phyloP scores from a whole-genome alignment of 1,284 basidiomycete genomes.

The Fomitopsis pinicola region DNA sequence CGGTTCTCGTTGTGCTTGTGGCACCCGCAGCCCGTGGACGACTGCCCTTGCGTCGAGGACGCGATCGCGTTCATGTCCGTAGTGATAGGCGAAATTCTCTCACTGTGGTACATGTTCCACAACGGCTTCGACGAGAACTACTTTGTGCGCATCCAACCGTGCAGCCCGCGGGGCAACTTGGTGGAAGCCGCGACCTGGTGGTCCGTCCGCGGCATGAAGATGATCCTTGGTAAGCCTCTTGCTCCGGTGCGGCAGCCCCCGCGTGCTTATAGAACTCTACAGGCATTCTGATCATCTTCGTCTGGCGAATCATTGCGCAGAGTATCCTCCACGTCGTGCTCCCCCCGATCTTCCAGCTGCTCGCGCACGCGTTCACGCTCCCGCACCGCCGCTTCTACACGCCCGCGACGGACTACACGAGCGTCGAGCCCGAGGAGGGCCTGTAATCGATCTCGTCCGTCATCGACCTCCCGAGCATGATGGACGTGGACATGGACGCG shows the following conservation, averaged over 20 bases:
- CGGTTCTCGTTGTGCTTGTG: constrained; percentile 68
- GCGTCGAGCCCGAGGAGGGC: constrained; percentile 54
- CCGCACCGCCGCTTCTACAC: constrained; percentile 83
- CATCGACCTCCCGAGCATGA: constrained; percentile 64
- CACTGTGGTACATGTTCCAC: constrained; percentile 52
- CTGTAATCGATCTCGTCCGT: constrained; percentile 81
- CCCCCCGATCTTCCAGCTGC: constrained; percentile 76
- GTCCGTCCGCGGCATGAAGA: constrained; percentile 53
- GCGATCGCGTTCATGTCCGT: constrained; percentile 91
- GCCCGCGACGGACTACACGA: constrained; percentile 82
- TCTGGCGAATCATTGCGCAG: constrained; percentile 85
- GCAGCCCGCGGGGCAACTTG: constrained; percentile 46
- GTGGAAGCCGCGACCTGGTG: constrained; percentile 52
- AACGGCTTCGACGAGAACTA: constrained; percentile 33
- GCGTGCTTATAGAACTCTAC: background rate
- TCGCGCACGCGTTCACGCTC: constrained; percentile 58
- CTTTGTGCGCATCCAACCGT: constrained; percentile 49
- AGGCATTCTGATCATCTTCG: constrained; percentile 70
- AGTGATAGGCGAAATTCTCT: constrained; percentile 71
- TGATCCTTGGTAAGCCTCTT: constrained; percentile 45
- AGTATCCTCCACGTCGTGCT: constrained; percentile 66
- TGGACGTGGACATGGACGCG: constrained; percentile 31
- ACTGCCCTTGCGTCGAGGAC: constrained; percentile 98
- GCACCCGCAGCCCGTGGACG: constrained; percentile 91
- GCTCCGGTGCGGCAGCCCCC: background rate